Conservation (phyloP, 1,284 basidiomycete species). For the Sanghuangporus sanghuang region DNA sequence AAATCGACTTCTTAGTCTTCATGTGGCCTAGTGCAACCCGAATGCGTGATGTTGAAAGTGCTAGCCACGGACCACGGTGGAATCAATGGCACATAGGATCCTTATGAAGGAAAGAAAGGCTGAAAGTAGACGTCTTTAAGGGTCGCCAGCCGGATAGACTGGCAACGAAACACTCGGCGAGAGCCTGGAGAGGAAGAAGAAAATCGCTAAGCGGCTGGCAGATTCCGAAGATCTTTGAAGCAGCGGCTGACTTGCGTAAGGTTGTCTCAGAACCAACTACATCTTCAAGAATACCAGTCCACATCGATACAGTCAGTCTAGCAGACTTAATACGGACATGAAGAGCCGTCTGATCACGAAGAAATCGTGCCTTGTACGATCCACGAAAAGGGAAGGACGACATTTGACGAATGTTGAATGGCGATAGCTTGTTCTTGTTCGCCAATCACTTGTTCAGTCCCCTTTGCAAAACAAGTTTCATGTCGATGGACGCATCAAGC, state of each 20-base stretch:
- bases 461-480: too few species aligned
- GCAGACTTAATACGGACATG: background rate
- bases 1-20: too few species aligned
- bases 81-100: background rate
- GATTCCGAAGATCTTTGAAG: background rate
- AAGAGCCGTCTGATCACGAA: background rate
- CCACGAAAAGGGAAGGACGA: background rate
- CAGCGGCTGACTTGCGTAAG: background rate
- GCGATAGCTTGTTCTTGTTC: too few species aligned
- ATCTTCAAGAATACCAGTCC: background rate
- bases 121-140: background rate
- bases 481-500: too few species aligned
- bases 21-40: too few species aligned
- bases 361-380: background rate
- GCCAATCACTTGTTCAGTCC: too few species aligned
- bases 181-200: background rate
- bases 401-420: background rate
- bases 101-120: background rate
- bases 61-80: background rate
- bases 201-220: background rate
- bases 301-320: background rate
- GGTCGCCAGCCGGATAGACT: background rate
- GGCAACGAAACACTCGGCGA: background rate
- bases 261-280: background rate
- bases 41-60: background rate